Evolutionary conservation across 2,329 filamentous ascomycete genomes (phyloP), one percentile per base, ranked within the genome.

Genomic region (Pseudopyrenochaeta lycopersici): DNA sequence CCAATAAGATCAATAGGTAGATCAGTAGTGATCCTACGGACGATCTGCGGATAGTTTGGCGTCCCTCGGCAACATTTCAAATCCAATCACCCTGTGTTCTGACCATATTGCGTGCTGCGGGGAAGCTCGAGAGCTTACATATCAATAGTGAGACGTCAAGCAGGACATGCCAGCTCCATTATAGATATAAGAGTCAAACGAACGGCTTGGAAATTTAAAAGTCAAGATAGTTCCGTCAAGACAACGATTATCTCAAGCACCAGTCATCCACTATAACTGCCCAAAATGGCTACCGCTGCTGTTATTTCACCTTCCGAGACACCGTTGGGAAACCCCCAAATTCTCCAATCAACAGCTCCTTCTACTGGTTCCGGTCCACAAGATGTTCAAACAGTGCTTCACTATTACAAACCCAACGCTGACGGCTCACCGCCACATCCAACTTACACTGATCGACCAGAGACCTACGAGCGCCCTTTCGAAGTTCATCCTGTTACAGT

Each of bases 381-480:
- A 30, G 63, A 72, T 46, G 69, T 70, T 2, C 49, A 67, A 1
- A 69, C 67, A n/a, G 54, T 54, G 4, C 49, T 72, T 1, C 53
- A 68, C 32, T 72, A 70, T 49, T 62, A 63, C 58, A 69, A 67
- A 33, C 64, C 67, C 4, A 71, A 70, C 23, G 68, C 55, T 20
- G 68, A 72, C 39, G 69, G 68, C 31, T 71, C 68, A 3, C 69
- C 68, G 6, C 69, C 69, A 12, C 58, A 62, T 12, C 63, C 69
- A 4, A 68, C 67, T 0, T 71, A 72, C 36, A 46, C 63, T 5
- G 66, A 68, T 27, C 63, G 64, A n/a, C 69, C 69, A 14, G 67
- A 71, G 38, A 76, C 72, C 1, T 77, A 69, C 50, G 54, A 72
- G 9, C 65, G 73, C 3, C 71, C 71, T 1, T 48, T 61, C 18